These are phyloP conservation scores for Citrus mangshanensis DNA, from an alignment of 345 rosid genomes.

Conservation along the genomic window DNA sequence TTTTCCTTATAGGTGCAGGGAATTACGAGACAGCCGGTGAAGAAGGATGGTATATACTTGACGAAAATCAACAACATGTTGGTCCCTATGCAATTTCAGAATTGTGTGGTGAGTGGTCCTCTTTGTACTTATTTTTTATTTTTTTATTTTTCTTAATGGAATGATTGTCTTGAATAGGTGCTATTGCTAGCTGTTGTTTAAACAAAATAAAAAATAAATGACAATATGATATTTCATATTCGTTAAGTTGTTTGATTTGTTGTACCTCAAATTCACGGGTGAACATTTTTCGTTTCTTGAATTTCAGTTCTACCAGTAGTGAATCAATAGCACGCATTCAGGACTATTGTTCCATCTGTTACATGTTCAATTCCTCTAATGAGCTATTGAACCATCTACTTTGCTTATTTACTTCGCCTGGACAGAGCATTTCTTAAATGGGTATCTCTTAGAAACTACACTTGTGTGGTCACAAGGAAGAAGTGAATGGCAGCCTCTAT, in stretches of 20 bases:
- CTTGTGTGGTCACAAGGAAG: conserved; percentile 88
- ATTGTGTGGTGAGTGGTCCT: conserved; percentile 60
- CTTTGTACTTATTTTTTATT: not conserved
- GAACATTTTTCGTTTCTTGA: conserved; percentile 3
- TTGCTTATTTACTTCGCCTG: conserved; percentile 48
- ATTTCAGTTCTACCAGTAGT: conserved; percentile 12
- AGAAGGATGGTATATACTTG: conserved; percentile 79
- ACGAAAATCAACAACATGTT: conserved; percentile 54
- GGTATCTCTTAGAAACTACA: conserved; percentile 66
- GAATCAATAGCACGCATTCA: conserved; percentile 27
- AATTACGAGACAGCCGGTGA: conserved; percentile 24
- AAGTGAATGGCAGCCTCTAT: conserved; percentile 79
- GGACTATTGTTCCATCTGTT: conserved; percentile 38
- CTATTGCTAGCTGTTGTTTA: not conserved
- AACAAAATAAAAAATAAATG: not conserved
- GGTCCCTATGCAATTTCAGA: conserved; percentile 81
- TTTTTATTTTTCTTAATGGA: conserved; percentile 6
- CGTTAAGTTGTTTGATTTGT: not conserved
- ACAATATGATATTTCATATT: not conserved
- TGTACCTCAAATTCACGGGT: not conserved
- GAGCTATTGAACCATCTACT: conserved; percentile 42
- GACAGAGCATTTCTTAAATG: conserved; percentile 82
- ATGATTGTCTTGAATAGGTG: conserved; percentile 14
- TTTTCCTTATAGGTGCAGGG: conserved; percentile 10
- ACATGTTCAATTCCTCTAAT: conserved; percentile 42